These are phyloP conservation scores for Phylloporus sp. DNA, from an alignment of 768 basidiomycete genomes.

Conservation along the genomic window DNA sequence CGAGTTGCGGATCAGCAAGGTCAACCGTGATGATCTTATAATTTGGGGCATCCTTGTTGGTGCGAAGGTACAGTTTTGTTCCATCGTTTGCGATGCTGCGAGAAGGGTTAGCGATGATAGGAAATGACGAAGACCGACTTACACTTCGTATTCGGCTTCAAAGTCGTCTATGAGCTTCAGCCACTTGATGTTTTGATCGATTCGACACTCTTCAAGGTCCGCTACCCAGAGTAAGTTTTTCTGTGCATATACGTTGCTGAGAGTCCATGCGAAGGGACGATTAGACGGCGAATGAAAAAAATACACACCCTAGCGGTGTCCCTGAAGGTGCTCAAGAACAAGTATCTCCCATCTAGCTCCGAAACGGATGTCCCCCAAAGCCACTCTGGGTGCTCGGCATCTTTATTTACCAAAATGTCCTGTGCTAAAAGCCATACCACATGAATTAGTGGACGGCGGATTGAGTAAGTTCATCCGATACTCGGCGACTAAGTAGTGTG, in stretches of 20 bases:
- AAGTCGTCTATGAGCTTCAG: slow-evolving; percentile 67
- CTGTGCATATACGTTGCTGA: slow-evolving; percentile 33
- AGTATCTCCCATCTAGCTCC: slow-evolving; percentile 61
- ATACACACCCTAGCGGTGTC: slow-evolving; percentile 60
- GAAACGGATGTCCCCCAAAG: slow-evolving; percentile 57
- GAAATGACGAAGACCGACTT: slow-evolving; percentile 23
- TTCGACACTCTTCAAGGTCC: slow-evolving; percentile 55
- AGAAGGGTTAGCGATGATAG: slow-evolving; percentile 2
- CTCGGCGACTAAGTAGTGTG: neutral
- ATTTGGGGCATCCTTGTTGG: slow-evolving; percentile 63
- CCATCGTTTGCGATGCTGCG: slow-evolving; percentile 63
- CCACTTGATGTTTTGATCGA: slow-evolving; percentile 68
- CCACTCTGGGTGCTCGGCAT: slow-evolving; percentile 61
- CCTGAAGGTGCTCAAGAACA: slow-evolving; percentile 49
- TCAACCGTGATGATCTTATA: slow-evolving; percentile 66
- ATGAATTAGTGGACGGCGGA: neutral
- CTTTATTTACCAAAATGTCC: slow-evolving; percentile 64
- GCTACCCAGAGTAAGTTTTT: slow-evolving; percentile 75
- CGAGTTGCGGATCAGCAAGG: slow-evolving; percentile 44
- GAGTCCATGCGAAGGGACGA: neutral
- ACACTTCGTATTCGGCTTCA: slow-evolving; percentile 64
- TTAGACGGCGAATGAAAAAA: neutral
- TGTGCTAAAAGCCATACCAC: slow-evolving; percentile 42
- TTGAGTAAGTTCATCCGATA: slow-evolving; percentile 4
- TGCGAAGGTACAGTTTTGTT: slow-evolving; percentile 57